Base-by-base conservation (phyloP, 2,329 filamentous ascomycete genomes). In the Exophiala bonariae region DNA sequence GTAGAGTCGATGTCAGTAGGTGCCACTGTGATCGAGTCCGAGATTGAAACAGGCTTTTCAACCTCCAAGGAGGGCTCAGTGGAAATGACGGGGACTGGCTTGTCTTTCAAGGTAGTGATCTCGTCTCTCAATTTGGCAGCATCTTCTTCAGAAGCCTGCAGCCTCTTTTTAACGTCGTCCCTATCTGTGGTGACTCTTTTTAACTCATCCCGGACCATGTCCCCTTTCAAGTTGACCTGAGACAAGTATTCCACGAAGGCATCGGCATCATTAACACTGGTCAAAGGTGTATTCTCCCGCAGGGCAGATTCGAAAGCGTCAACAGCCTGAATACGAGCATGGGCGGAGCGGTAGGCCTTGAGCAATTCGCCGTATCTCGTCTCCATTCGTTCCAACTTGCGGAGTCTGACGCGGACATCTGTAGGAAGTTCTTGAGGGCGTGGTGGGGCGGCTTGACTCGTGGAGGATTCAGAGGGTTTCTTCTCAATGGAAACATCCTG, bases 121-220 rank as follows among this genome's bases (percentile, higher is more conserved):
- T 93, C 83, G 44, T 86, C 82, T 50, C 79, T 76, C 0, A 85
- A 74, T 11, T 79, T 74, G 41, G 78, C 79, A 1, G 82, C 72
- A 41, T 80, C 79, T 61, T 84, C 80, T 54, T 89, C 81, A 0
- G 79, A 74, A 39, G 85, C 81, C n/a, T 86, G 81, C 2, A 83
- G 72, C 65, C 87, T 89, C 68, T 85, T 87, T 66, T 89, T 92
- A 51, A 87, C 76, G 13, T 83, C 81, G 51, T 96, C 89, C 49
- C 87, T 85, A 63, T 97, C 91, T 3, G 80, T 79, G 0, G 89
- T 86, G 0, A 97, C 83, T 10, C 89, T 79, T 70, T 95, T 96
- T 47, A 96, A 75, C 68, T 99, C 93, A 36, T 95, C 87, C 80
- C 95, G 85, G 3, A 95, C 84, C 87, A 99, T 95, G 60, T 95